Evolutionary conservation across 2,329 filamentous ascomycete genomes (phyloP).

Genomic region (Apiospora rasikravindrae): DNA sequence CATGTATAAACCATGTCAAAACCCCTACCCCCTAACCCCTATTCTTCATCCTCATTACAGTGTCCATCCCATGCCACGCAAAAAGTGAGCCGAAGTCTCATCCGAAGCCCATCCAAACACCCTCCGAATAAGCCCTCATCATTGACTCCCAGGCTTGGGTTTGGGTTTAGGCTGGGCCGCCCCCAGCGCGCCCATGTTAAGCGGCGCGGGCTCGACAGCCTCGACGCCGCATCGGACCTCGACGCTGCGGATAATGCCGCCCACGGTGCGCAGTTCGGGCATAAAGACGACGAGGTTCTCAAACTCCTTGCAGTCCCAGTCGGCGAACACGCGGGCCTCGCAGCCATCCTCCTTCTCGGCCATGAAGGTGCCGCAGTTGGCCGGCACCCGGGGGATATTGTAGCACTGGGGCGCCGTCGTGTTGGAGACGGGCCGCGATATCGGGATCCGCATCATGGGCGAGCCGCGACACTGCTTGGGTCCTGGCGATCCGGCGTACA

Average conservation of each 20-base stretch:
- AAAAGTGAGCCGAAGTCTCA: neutral
- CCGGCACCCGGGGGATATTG: slow-evolving; percentile 37
- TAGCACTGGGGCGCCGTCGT: slow-evolving; percentile 38
- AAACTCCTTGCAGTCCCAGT: slow-evolving; percentile 40
- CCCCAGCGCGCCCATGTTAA: slow-evolving; percentile 27
- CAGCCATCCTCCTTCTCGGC: slow-evolving; percentile 45
- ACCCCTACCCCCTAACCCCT: too few species aligned
- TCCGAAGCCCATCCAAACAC: neutral
- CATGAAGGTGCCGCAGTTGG: slow-evolving; percentile 43
- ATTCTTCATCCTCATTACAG: neutral
- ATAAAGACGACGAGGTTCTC: slow-evolving; percentile 45
- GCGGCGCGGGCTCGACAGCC: slow-evolving; percentile 32
- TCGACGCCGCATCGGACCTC: slow-evolving; percentile 42
- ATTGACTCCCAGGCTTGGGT: neutral
- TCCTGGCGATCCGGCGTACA: slow-evolving; percentile 45
- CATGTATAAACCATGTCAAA: neutral
- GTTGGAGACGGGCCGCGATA: slow-evolving; percentile 33
- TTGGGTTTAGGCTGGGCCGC: neutral
- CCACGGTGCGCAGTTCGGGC: slow-evolving; percentile 39
- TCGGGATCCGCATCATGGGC: slow-evolving; percentile 33
- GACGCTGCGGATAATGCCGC: slow-evolving; percentile 42
- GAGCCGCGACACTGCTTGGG: slow-evolving; percentile 43
- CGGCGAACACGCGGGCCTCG: slow-evolving; percentile 43
- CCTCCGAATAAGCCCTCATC: neutral
- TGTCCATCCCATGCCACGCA: neutral